Conservation (phyloP, 2,329 filamentous ascomycete genomes). For the Bipolaris gigantea region DNA sequence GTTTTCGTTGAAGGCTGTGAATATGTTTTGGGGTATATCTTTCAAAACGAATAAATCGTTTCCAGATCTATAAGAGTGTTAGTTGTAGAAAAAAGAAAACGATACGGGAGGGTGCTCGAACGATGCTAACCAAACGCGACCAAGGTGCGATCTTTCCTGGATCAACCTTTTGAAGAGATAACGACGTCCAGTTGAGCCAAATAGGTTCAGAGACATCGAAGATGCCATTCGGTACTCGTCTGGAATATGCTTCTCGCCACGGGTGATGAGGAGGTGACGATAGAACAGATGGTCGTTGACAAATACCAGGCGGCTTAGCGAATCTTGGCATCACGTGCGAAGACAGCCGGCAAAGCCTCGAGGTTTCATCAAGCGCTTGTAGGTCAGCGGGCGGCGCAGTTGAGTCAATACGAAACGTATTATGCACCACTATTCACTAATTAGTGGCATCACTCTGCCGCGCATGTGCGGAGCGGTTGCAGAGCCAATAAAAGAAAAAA, state of each 20-base stretch:
- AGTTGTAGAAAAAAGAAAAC: conserved; percentile 3
- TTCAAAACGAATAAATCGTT: conserved; percentile 26
- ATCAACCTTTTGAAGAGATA: conserved; percentile 40
- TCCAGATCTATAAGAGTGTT: conserved; percentile 18
- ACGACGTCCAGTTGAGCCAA: conserved; percentile 20
- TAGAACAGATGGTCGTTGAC: background rate
- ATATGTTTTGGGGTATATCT: conserved; percentile 25
- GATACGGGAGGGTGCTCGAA: conserved; percentile 11
- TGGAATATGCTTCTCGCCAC: background rate
- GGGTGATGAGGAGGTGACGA: background rate
- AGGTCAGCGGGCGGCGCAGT: too few species aligned
- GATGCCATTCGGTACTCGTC: conserved; percentile 3
- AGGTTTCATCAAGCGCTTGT: too few species aligned
- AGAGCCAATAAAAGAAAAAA: too few species aligned
- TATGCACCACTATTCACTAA: too few species aligned
- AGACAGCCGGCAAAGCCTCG: background rate
- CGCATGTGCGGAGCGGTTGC: too few species aligned
- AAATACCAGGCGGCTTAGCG: background rate
- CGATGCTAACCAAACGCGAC: conserved; percentile 38
- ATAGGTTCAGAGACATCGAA: too few species aligned
- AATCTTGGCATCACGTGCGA: background rate
- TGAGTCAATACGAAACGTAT: too few species aligned
- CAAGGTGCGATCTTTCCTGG: conserved; percentile 37
- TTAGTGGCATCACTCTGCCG: too few species aligned
- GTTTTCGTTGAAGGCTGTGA: conserved; percentile 22